A percentile compares a stretch with the other conserved stretches of the same genome.
These are phyloP conservation scores for Apiospora kogelbergensis DNA, from an alignment of 2,329 filamentous ascomycete genomes.

Conservation along the genomic window DNA sequence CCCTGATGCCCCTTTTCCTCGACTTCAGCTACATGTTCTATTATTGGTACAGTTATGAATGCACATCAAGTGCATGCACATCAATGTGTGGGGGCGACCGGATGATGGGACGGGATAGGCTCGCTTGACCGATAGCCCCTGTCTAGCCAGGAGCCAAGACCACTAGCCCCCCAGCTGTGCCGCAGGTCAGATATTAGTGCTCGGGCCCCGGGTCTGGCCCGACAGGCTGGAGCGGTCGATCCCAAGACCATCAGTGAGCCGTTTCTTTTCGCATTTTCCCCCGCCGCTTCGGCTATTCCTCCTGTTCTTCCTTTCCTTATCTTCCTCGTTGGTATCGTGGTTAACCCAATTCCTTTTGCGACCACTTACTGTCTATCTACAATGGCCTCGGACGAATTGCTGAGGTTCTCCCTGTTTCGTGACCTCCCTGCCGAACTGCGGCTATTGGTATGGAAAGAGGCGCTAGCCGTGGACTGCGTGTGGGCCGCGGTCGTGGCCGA, in stretches of 20 bases:
- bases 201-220: neutral
- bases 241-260: neutral
- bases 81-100: neutral
- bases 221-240: neutral
- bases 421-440: neutral
- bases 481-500: neutral
- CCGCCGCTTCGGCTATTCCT: neutral
- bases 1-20: too few relatives aligned
- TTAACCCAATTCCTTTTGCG: neutral
- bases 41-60: too few relatives aligned
- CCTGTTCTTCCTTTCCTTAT: neutral
- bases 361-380: neutral
- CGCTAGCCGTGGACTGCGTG: neutral
- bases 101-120: neutral
- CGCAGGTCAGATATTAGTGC: conserved; percentile 3
- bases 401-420: neutral
- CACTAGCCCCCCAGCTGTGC: neutral
- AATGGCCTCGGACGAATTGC: neutral
- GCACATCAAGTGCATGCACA: too few relatives aligned
- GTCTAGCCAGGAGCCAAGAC: neutral
- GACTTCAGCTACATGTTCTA: too few relatives aligned
- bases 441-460: neutral
- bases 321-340: too few relatives aligned
- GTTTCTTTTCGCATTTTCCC: neutral
- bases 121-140: neutral